Percentiles rank a stretch among this genome's conserved stretches.
Evolutionary conservation across 192 early-diverging fungal genomes (phyloP).

Genomic region (Linnemannia elongata): DNA sequence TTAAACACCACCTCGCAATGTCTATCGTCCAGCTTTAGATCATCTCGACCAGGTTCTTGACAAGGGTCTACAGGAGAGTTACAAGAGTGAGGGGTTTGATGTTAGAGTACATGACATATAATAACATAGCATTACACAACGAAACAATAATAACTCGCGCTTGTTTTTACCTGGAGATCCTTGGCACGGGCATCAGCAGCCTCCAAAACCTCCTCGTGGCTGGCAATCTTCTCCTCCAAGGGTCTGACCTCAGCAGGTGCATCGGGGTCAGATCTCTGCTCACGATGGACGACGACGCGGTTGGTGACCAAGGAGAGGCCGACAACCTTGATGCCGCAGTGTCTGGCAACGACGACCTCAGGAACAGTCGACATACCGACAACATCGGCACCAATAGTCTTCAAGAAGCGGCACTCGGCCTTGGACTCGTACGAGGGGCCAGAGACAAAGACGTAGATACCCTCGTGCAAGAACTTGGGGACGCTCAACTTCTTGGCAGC

Average conservation of each 20-base stretch:
- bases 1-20: background rate
- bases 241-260: constrained; percentile 47
- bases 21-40: constrained; percentile 25
- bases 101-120: background rate
- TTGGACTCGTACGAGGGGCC: constrained; percentile 94
- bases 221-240: constrained; percentile 62
- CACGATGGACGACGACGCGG: constrained; percentile 62
- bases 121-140: background rate
- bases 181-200: constrained; percentile 63
- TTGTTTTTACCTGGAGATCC: constrained; percentile 66
- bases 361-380: constrained; percentile 94
- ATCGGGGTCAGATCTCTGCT: constrained; percentile 61
- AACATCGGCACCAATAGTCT: constrained; percentile 78
- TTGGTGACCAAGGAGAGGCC: constrained; percentile 88
- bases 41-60: constrained; percentile 56
- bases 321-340: constrained; percentile 85
- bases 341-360: constrained; percentile 89
- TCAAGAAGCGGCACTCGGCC: constrained; percentile 84
- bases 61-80: constrained; percentile 31
- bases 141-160: background rate
- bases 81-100: background rate
- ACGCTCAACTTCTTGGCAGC: constrained; percentile 66
- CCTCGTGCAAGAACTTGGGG: constrained; percentile 76
- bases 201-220: constrained; percentile 81
- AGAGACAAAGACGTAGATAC: constrained; percentile 85